Evolutionary conservation across 306 rosid species (phyloP), one percentile per base, ranked within the genome.

Genomic region (Prunus persica): DNA sequence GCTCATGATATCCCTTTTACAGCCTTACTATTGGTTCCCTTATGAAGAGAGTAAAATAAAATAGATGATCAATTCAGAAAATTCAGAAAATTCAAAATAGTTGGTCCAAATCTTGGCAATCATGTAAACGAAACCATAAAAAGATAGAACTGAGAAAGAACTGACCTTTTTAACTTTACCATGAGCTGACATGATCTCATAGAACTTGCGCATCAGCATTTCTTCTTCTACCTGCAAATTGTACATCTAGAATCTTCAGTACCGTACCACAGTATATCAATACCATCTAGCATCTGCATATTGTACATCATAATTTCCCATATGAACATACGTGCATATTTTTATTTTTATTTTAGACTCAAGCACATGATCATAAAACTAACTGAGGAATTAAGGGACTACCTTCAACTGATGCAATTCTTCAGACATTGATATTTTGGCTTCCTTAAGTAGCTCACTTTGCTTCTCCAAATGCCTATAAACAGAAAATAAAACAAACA

Each of bases 401-500:
- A 87, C 91, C 89, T 80, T 83, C 69, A 87, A 86, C 41, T 72
- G 81, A 68, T 79, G 87, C 80, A 85, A 70, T 85, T 85, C 91
- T 28, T 85, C 75, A 0, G 83, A 65, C 84, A 85, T 83, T 65
- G 87, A 75, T 85, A 76, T 76, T 25, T 83, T 57, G 64, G 89
- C 45, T 32, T 87, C 85, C 73, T 34, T 80, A 1, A 85, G 84
- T 45, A 87, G 79, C 82, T 85, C 91, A 13, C 57, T 79, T 82
- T 85, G 91, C 84, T 81, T 87, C 82, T 85, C 91, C 87, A 85
- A 82, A 83, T 85, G 91, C 81, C 89, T 82, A 71, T 46, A 71
- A 56, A 54, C 61, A 27, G 4, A 19, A 70, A 28, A 41, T 49
- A 60, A 22, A 24, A 46, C 45, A 62, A 47, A 34, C 11, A 13